phyloP scores from a whole-genome alignment of 257 asterid genomes.

The Coffea canephora region DNA sequence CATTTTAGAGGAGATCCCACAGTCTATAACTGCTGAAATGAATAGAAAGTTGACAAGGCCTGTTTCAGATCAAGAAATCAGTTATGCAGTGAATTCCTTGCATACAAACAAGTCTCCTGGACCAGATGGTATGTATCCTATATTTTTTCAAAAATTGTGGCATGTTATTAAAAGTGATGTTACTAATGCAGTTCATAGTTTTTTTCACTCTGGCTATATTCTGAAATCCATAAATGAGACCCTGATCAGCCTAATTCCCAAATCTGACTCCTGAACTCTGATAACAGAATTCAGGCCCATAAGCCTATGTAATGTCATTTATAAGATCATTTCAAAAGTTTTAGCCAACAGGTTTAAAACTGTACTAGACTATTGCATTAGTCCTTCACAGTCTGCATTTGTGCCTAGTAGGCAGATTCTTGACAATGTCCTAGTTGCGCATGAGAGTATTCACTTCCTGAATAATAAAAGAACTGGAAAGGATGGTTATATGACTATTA shows the following conservation, averaged over 20 bases:
- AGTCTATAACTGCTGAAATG: no score
- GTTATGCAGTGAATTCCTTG: no score
- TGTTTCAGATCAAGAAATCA: no score
- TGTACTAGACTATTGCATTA: not conserved
- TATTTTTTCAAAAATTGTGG: no score
- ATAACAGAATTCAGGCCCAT: not conserved
- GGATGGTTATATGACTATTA: not conserved
- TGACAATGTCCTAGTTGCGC: not conserved
- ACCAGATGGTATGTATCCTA: no score
- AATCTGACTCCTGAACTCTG: not conserved
- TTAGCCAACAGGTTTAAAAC: not conserved
- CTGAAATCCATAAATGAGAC: not conserved
- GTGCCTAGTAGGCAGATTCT: not conserved
- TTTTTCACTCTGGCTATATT: not conserved
- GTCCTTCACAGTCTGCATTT: not conserved
- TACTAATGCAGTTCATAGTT: no score
- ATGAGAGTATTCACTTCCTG: no score
- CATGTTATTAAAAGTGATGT: no score
- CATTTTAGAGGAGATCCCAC: no score
- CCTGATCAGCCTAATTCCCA: not conserved
- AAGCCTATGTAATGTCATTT: not conserved
- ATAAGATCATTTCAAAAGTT: no score
- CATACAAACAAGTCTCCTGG: no score
- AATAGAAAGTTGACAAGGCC: no score
- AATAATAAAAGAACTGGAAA: not conserved